Evolutionary conservation across 78 protist species (phyloP).

Genomic region (Dictyostelium citrinum): DNA sequence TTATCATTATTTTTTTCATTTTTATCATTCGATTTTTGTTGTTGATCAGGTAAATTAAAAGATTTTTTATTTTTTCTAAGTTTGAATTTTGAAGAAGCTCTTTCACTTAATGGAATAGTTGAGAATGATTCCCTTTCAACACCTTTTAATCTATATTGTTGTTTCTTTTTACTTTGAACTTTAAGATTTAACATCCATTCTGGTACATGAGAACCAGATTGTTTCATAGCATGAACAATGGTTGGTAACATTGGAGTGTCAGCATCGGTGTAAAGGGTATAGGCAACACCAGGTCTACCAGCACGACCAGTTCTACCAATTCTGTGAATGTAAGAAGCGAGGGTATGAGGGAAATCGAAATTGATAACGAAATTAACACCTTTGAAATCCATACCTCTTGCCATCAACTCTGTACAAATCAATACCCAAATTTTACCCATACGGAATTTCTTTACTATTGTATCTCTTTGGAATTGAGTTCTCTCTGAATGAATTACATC

Average conservation of each 20-base stretch:
- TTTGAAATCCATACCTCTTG: slow-evolving; percentile 98
- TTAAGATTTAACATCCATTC: slow-evolving; percentile 87
- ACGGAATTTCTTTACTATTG: slow-evolving; percentile 85
- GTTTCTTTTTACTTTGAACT: slow-evolving; percentile 43
- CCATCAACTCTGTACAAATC: slow-evolving; percentile 96
- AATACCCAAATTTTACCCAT: slow-evolving; percentile 92
- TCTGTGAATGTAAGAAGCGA: slow-evolving; percentile 82
- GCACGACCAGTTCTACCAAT: slow-evolving; percentile 98
- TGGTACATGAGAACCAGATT: slow-evolving; percentile 89
- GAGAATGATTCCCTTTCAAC: slow-evolving; percentile 48
- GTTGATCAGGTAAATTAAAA: background rate
- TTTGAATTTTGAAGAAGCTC: background rate
- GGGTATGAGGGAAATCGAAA: slow-evolving; percentile 94
- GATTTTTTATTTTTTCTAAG: background rate
- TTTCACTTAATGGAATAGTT: slow-evolving; percentile 45
- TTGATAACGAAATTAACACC: slow-evolving; percentile 93
- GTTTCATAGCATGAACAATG: slow-evolving; percentile 84
- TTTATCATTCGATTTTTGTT: background rate
- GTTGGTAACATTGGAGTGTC: slow-evolving; percentile 74
- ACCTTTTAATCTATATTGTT: slow-evolving; percentile 11
- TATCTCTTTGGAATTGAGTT: slow-evolving; percentile 87
- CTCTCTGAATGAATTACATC: slow-evolving; percentile 91
- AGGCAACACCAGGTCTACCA: slow-evolving; percentile 90
- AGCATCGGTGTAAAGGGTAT: slow-evolving; percentile 92
- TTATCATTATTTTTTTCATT: background rate